Percentiles rank a stretch among this genome's conserved stretches.
phyloP scores from a whole-genome alignment of 202 grass and related monocot species.

The Zoysia matrella region DNA sequence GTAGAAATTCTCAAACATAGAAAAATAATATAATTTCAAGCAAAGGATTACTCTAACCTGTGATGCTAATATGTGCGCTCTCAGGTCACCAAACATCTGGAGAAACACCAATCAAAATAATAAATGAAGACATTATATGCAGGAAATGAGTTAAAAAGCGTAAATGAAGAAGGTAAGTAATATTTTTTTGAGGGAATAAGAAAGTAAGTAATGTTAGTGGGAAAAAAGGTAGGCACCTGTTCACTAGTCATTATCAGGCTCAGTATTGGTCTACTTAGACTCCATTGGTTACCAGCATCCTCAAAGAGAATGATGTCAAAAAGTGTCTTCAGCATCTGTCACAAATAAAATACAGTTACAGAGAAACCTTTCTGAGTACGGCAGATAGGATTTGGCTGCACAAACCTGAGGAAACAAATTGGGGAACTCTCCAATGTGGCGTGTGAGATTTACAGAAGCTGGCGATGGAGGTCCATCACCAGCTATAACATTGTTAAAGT shows the following conservation, averaged over 20 bases:
- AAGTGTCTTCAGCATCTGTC: slow-evolving; percentile 76
- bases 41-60: slow-evolving; percentile 66
- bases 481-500: slow-evolving; percentile 88
- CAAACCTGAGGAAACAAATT: slow-evolving; percentile 97
- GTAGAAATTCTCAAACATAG: slow-evolving; percentile 7
- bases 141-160: slow-evolving; percentile 12
- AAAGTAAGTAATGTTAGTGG: not conserved
- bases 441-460: slow-evolving; percentile 86
- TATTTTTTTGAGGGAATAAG: not conserved
- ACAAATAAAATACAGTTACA: slow-evolving; percentile 22
- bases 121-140: not conserved
- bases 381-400: slow-evolving; percentile 22
- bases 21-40: slow-evolving; percentile 39
- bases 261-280: slow-evolving; percentile 96
- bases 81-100: slow-evolving; percentile 95
- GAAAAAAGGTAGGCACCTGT: slow-evolving; percentile 62
- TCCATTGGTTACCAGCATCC: slow-evolving; percentile 98
- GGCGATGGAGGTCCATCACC: slow-evolving; percentile 81
- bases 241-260: slow-evolving; percentile 99
- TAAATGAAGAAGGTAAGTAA: not conserved
- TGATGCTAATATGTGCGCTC: slow-evolving; percentile 86
- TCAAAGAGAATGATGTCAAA: slow-evolving; percentile 99
- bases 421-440: slow-evolving; percentile 82
- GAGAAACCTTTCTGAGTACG: slow-evolving; percentile 24
- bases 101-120: slow-evolving; percentile 32